These are phyloP conservation scores for Tuber aestivum DNA, from an alignment of 495 filamentous ascomycete genomes.

Conservation along the genomic window DNA sequence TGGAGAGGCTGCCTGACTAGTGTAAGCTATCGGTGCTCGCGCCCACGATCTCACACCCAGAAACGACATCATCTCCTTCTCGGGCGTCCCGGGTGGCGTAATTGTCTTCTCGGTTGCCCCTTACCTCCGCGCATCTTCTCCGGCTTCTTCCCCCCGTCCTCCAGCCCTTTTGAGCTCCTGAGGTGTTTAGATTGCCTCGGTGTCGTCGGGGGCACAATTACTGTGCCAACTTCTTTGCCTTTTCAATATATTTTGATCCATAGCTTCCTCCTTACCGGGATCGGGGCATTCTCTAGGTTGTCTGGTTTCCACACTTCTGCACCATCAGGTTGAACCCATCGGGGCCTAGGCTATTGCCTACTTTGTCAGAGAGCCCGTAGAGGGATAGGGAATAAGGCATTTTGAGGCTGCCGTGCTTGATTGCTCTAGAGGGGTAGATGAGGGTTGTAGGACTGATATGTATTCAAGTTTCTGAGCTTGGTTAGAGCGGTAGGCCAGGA, in stretches of 20 bases:
- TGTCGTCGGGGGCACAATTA: accelerated
- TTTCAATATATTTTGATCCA: background rate
- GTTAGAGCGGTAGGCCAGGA: background rate
- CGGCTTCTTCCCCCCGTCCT: background rate
- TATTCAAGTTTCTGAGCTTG: background rate
- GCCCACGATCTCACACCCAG: background rate
- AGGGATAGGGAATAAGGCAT: background rate
- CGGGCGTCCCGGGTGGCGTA: background rate
- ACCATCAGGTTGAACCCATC: background rate
- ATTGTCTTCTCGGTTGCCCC: background rate
- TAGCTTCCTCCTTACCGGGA: background rate
- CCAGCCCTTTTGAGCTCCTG: background rate
- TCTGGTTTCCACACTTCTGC: background rate
- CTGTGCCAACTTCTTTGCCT: background rate
- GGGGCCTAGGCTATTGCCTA: background rate
- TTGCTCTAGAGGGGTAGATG: background rate
- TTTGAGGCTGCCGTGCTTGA: background rate
- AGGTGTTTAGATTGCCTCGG: background rate
- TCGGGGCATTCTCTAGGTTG: background rate
- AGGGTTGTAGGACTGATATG: background rate
- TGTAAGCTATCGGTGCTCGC: background rate
- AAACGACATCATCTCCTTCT: background rate
- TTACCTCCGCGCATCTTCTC: background rate
- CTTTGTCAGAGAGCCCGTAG: background rate
- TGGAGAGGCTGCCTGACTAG: background rate